Evolutionary conservation across 1,139 yeast genomes (phyloP), one percentile per base, ranked within the genome.

Genomic region (Blastobotrys serpentis): DNA sequence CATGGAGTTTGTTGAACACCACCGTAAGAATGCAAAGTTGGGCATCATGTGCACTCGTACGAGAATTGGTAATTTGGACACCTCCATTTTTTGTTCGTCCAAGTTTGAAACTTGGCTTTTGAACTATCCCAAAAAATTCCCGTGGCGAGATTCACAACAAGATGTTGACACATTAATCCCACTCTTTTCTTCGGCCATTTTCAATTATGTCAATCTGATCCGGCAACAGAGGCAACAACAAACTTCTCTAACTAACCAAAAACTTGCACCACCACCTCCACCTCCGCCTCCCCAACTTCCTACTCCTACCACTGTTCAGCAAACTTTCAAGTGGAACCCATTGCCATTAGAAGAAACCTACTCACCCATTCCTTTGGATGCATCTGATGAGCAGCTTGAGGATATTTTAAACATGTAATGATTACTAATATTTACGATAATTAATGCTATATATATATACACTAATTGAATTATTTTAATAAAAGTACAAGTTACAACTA

Each of bases 31-130:
- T 17, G 37, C 37, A 4, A 33, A 33, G 18, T n/a, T 33, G 22
- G 37, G 37, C 18, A 33, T 33, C 17, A 33, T 33, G 37, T 33
- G 37, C 18, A 33, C 37, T 7, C 37, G 37, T 6, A 33, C 37
- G n/a, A 10, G 37, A 33, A 33, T 33, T 11, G 37, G 37, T 16
- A 33, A 33, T 14, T 17, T 33, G 21, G 37, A 33, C 37, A 33
- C 37, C 3, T 33, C 37, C 5, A 33, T 33, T 7, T 33, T 33
- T 17, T 33, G 37, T 14, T 33, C 37, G 4, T 33, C 37, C 16
- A 33, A 33, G n/a, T 33, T 33, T 17, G 37, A 33, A 14, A 33
- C 37, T 5, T 33, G 37, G 37, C 37, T 33, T 5, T 33, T 33
- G 13, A 33, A 33, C n/a, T 33, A 33, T n/a, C 37, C 37, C 4